Conservation (phyloP, 2,329 filamentous ascomycete genomes). For the Pseudogymnoascus verrucosus region DNA sequence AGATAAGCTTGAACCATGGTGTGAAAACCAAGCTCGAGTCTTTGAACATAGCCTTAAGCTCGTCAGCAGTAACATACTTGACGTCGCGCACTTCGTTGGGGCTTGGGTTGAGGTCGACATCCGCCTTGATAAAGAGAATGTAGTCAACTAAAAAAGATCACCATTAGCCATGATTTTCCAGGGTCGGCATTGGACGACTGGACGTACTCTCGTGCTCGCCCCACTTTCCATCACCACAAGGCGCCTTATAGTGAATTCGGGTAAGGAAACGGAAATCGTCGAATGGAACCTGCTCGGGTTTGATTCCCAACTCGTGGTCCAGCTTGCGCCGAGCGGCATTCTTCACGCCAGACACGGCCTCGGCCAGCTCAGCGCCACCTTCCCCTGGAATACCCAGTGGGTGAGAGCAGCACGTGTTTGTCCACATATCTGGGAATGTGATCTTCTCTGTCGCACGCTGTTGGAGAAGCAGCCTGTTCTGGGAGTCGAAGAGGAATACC, state of each 20-base stretch:
- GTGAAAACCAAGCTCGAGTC: slow-evolving; percentile 80
- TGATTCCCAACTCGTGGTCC: slow-evolving; percentile 90
- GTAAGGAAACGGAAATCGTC: slow-evolving; percentile 92
- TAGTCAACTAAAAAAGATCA: slow-evolving; percentile 68
- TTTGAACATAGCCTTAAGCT: slow-evolving; percentile 77
- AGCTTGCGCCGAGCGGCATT: slow-evolving; percentile 88
- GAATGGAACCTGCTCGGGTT: slow-evolving; percentile 76
- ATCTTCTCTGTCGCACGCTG: slow-evolving; percentile 96
- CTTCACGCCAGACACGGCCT: slow-evolving; percentile 79
- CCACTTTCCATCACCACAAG: slow-evolving; percentile 87
- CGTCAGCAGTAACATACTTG: slow-evolving; percentile 72
- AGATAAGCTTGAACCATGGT: slow-evolving; percentile 99
- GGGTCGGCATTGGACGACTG: not conserved
- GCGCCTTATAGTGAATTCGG: slow-evolving; percentile 95
- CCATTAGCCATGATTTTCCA: slow-evolving; percentile 11
- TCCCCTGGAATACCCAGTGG: slow-evolving; percentile 86
- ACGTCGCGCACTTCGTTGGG: slow-evolving; percentile 83
- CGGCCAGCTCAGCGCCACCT: slow-evolving; percentile 73
- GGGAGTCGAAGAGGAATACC: slow-evolving; percentile 91
- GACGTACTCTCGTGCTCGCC: slow-evolving; percentile 92
- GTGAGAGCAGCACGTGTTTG: slow-evolving; percentile 98
- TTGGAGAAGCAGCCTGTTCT: slow-evolving; percentile 88
- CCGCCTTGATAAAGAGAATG: slow-evolving; percentile 94
- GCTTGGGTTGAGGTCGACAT: slow-evolving; percentile 76
- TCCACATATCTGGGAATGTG: slow-evolving; percentile 99